Percentiles rank a stretch among this genome's conserved stretches.
Conservation (phyloP, 2,329 filamentous ascomycete species). For the Ilyonectria mors-panacis region DNA sequence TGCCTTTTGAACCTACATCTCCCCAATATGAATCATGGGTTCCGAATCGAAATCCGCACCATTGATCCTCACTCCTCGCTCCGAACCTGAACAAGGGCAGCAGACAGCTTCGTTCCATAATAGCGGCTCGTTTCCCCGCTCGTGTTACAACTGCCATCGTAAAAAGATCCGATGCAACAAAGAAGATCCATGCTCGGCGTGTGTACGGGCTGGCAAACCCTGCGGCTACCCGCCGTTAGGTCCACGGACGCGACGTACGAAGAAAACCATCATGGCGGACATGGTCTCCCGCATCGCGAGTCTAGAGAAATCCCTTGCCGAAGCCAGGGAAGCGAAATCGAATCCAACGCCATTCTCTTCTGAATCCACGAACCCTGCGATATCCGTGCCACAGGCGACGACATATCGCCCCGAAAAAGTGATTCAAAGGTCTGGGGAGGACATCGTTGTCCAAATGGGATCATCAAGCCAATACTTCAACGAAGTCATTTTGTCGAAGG, state of each 20-base stretch:
- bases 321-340: neutral
- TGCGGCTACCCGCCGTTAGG: constrained; percentile 42
- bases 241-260: constrained; percentile 37
- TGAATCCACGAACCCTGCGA: neutral
- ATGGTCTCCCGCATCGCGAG: constrained; percentile 49
- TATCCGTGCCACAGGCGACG: neutral
- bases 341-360: neutral
- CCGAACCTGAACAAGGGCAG: neutral
- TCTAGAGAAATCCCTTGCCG: constrained; percentile 46
- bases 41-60: neutral
- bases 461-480: constrained; percentile 54
- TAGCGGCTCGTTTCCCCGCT: constrained; percentile 25
- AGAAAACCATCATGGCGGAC: constrained; percentile 47
- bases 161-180: constrained; percentile 53
- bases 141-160: constrained; percentile 50
- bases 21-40: neutral
- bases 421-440: constrained; percentile 24
- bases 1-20: neutral
- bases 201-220: constrained; percentile 34
- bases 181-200: constrained; percentile 48
- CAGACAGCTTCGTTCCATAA: neutral
- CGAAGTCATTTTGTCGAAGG: constrained; percentile 52
- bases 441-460: constrained; percentile 51
- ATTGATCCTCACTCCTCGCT: neutral
- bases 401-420: neutral